These are phyloP conservation scores for Sporothrix brasiliensis DNA, from an alignment of 2,329 filamentous ascomycete species.

Conservation along the genomic window DNA sequence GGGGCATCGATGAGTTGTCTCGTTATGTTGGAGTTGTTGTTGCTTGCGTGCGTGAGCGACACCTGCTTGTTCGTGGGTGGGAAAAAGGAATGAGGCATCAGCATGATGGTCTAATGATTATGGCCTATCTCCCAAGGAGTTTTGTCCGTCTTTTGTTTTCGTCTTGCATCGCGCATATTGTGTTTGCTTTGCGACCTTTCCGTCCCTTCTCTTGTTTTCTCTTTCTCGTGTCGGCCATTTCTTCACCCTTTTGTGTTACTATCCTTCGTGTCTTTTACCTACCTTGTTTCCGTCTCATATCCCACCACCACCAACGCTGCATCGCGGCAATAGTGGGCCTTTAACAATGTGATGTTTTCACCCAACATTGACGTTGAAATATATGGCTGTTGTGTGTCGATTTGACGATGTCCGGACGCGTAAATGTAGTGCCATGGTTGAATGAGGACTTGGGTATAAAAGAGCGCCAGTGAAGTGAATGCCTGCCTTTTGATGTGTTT, in stretches of 20 bases:
- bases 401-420: neutral
- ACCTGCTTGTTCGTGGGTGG: neutral
- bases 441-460: neutral
- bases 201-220: neutral
- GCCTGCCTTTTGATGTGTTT: neutral
- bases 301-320: slow-evolving; percentile 23
- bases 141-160: neutral
- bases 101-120: slow-evolving; percentile 12
- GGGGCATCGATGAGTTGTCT: neutral
- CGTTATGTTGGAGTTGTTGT: neutral
- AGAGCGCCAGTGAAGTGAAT: neutral
- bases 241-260: neutral
- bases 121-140: slow-evolving; percentile 12
- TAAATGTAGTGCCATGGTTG: neutral
- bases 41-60: slow-evolving; percentile 12
- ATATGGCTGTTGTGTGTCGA: neutral
- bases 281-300: slow-evolving; percentile 1
- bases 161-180: neutral
- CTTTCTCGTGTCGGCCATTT: neutral
- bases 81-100: neutral
- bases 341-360: neutral
- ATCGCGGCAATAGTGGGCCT: neutral
- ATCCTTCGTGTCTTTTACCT: neutral
- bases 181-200: neutral
- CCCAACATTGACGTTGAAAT: neutral